These are phyloP conservation scores for Silybum marianum DNA, from an alignment of 129 eudicot species.

Conservation along the genomic window DNA sequence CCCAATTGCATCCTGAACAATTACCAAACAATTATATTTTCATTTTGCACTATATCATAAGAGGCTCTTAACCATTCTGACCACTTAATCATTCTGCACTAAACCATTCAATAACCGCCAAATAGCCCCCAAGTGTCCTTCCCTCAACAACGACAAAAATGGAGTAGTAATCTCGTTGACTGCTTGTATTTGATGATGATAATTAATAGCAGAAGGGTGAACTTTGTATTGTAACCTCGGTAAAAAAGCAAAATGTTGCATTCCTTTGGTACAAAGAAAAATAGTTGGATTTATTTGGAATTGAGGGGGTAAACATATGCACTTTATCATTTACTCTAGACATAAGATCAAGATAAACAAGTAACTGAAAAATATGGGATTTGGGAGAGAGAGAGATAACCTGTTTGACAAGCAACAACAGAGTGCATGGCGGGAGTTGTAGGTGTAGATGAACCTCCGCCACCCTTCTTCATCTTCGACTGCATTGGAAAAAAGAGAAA, in stretches of 20 bases:
- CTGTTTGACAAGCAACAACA: slow-evolving; percentile 52
- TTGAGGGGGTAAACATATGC: neutral
- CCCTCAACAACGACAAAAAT: neutral
- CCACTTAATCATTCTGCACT: too few species aligned
- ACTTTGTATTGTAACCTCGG: neutral
- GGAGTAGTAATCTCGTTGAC: neutral
- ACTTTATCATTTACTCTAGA: neutral
- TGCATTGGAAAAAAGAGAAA: slow-evolving; percentile 39
- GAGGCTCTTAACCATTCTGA: too few species aligned
- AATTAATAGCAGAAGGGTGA: neutral
- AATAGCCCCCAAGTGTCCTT: too few species aligned
- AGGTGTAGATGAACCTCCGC: slow-evolving; percentile 53
- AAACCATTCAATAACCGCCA: too few species aligned
- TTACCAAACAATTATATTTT: too few species aligned
- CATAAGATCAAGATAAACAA: neutral
- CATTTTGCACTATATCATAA: too few species aligned
- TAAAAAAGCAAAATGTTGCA: neutral
- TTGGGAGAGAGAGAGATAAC: slow-evolving; percentile 34
- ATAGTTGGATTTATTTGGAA: neutral
- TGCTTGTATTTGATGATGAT: neutral
- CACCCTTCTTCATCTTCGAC: slow-evolving; percentile 66
- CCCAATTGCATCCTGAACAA: too few species aligned
- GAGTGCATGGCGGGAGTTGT: slow-evolving; percentile 42
- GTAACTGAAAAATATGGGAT: neutral
- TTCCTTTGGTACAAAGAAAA: neutral